Conservation (phyloP, 2,329 filamentous ascomycete genomes). For the Venturiaceae sp. region DNA sequence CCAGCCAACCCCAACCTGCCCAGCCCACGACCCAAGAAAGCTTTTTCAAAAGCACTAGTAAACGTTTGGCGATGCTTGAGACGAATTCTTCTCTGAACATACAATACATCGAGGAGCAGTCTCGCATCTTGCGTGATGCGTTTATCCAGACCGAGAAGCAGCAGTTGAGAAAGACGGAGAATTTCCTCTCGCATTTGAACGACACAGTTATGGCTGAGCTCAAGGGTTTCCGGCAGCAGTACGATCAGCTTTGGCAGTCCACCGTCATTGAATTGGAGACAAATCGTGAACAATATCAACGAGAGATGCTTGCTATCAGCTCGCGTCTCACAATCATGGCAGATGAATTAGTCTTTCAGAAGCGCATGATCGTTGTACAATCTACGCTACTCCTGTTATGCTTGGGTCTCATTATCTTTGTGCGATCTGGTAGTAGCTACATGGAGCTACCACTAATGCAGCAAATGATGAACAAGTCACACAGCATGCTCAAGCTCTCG, state of each 20-base stretch:
- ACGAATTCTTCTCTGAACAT: slow-evolving; percentile 86
- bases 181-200: slow-evolving; percentile 79
- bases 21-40: slow-evolving; percentile 88
- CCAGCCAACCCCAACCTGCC: slow-evolving; percentile 37
- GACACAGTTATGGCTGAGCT: slow-evolving; percentile 75
- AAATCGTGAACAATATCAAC: slow-evolving; percentile 74
- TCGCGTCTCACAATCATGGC: slow-evolving; percentile 75
- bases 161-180: slow-evolving; percentile 72
- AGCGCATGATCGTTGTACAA: slow-evolving; percentile 89
- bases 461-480: slow-evolving; percentile 28
- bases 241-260: slow-evolving; percentile 94
- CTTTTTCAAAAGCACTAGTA: slow-evolving; percentile 95
- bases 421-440: slow-evolving; percentile 24
- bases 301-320: slow-evolving; percentile 74
- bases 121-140: slow-evolving; percentile 77
- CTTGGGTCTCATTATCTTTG: slow-evolving; percentile 78
- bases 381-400: slow-evolving; percentile 79
- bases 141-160: slow-evolving; percentile 80
- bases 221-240: slow-evolving; percentile 66
- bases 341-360: slow-evolving; percentile 78
- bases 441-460: slow-evolving; percentile 35
- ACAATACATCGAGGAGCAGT: slow-evolving; percentile 96
- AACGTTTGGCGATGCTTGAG: slow-evolving; percentile 83
- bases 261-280: slow-evolving; percentile 86
- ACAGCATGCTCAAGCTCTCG: slow-evolving; percentile 19